Percentiles rank a stretch among this genome's conserved stretches.
These are phyloP conservation scores for Astragalus membranaceus DNA, from an alignment of 306 rosid genomes.

Conservation along the genomic window DNA sequence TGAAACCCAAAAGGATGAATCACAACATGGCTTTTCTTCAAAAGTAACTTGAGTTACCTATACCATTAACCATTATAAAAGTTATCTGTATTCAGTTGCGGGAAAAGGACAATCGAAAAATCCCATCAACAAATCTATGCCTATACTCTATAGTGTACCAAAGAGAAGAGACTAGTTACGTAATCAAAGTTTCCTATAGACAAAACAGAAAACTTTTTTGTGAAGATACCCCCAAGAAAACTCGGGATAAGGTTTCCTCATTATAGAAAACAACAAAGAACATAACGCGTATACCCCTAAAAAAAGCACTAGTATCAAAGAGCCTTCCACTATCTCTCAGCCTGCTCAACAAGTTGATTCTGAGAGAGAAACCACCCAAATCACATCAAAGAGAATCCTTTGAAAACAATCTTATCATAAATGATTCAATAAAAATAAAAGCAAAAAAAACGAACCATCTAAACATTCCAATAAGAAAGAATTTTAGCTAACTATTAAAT, in stretches of 20 bases:
- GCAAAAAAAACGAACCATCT: background rate
- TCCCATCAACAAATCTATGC: background rate
- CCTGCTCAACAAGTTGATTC: no score
- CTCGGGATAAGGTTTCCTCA: background rate
- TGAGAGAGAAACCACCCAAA: background rate
- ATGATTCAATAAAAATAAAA: background rate
- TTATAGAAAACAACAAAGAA: background rate
- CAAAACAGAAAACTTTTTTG: background rate
- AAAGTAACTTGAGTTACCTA: background rate
- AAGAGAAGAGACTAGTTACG: background rate
- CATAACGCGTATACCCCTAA: background rate
- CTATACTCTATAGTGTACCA: background rate
- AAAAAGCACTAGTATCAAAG: background rate
- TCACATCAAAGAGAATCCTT: background rate
- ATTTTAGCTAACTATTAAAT: background rate
- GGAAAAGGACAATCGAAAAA: background rate
- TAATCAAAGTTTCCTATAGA: background rate
- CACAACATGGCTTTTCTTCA: background rate
- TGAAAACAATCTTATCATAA: background rate
- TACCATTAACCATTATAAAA: background rate
- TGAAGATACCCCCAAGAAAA: background rate
- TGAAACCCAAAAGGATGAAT: slow-evolving; percentile 7
- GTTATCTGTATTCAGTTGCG: background rate
- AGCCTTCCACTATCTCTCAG: background rate
- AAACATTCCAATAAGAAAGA: background rate